These are phyloP conservation scores for Bolboschoenoplectus hybrid DNA, from an alignment of 202 grass and related monocot genomes.

Conservation along the genomic window DNA sequence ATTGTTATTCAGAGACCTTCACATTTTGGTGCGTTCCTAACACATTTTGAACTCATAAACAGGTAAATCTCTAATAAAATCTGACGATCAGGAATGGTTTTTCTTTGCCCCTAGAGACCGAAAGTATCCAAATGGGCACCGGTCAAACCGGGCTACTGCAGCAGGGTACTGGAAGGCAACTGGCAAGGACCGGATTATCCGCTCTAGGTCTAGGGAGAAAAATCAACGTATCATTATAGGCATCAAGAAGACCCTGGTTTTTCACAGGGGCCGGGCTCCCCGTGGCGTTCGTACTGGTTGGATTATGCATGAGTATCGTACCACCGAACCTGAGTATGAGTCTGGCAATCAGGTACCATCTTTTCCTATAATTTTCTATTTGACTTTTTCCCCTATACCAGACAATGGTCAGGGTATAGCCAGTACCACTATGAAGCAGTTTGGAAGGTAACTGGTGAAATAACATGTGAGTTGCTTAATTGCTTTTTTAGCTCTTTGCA, in stretches of 20 bases:
- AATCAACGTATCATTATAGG: slow-evolving; percentile 49
- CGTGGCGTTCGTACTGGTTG: slow-evolving; percentile 63
- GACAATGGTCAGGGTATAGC: slow-evolving; percentile 8
- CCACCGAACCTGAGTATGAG: slow-evolving; percentile 61
- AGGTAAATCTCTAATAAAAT: slow-evolving; percentile 71
- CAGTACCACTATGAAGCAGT: background rate
- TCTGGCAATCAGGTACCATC: slow-evolving; percentile 55
- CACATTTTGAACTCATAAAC: slow-evolving; percentile 25
- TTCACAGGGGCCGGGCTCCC: slow-evolving; percentile 79
- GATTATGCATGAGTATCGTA: slow-evolving; percentile 97
- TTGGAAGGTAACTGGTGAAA: slow-evolving; percentile 6
- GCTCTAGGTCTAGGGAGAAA: slow-evolving; percentile 37
- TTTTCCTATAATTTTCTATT: slow-evolving; percentile 9
- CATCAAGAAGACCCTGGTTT: slow-evolving; percentile 90
- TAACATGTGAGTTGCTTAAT: background rate
- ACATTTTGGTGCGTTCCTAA: slow-evolving; percentile 11
- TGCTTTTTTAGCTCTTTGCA: background rate
- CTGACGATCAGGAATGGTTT: slow-evolving; percentile 88
- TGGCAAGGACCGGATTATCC: slow-evolving; percentile 63
- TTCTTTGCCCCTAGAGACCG: slow-evolving; percentile 75
- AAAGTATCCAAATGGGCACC: slow-evolving; percentile 67
- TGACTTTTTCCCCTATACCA: background rate
- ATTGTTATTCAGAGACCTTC: background rate
- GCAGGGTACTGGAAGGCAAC: slow-evolving; percentile 60
- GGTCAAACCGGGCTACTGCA: slow-evolving; percentile 70